Conservation (phyloP, 495 filamentous ascomycete species). For the Aspergillus mulundensis region DNA sequence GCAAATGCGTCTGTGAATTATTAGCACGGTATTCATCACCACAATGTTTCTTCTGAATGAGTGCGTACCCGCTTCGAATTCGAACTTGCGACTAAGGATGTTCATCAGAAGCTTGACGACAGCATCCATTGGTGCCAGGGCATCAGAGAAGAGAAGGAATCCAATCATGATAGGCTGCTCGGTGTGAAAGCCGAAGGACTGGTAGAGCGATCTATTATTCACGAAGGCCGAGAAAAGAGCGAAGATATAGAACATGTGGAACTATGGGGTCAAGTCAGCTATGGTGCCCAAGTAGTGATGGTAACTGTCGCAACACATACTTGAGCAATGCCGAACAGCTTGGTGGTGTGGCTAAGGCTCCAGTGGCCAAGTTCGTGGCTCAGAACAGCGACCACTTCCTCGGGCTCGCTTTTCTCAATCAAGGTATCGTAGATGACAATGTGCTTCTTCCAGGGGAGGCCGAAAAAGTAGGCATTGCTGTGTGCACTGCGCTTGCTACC, state of each 20-base stretch:
- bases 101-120: conserved; percentile 94
- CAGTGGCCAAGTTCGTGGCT: conserved; percentile 97
- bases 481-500: conserved; percentile 96
- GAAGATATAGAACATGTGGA: conserved; percentile 95
- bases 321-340: conserved; percentile 84
- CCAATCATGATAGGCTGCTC: conserved; percentile 91
- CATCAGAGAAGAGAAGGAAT: conserved; percentile 94
- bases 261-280: conserved; percentile 41
- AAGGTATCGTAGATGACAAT: conserved; percentile 98
- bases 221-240: conserved; percentile 94
- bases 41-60: background rate
- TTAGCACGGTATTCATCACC: background rate
- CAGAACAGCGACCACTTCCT: conserved; percentile 92
- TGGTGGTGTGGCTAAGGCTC: conserved; percentile 91
- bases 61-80: conserved; percentile 84
- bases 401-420: conserved; percentile 85
- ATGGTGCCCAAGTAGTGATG: background rate
- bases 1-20: conserved; percentile 67
- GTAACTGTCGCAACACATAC: conserved; percentile 39
- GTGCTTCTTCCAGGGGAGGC: conserved; percentile 98
- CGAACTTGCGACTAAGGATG: conserved; percentile 85
- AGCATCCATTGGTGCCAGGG: conserved; percentile 84
- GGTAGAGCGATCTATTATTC: conserved; percentile 86
- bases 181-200: conserved; percentile 82
- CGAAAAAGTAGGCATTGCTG: conserved; percentile 98